Conservation (phyloP, 1,139 yeast species). For the Meyerozyma elateridarum region DNA sequence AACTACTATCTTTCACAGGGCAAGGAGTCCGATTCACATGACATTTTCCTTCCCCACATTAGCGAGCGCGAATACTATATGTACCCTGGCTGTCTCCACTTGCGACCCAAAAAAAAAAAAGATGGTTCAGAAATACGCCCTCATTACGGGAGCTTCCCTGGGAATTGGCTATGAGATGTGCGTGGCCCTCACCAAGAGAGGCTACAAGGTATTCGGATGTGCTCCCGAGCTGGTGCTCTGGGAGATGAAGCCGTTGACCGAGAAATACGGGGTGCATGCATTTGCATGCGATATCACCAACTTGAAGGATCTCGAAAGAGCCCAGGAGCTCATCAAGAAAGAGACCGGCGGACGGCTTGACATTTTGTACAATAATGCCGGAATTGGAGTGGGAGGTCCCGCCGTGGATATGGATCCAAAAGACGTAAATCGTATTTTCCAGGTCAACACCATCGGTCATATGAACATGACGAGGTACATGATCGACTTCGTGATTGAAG, state of each 20-base stretch:
- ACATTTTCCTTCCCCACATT: too few species aligned
- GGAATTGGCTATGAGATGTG: conserved; percentile 36
- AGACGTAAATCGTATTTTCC: conserved; percentile 20
- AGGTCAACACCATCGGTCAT: conserved; percentile 36
- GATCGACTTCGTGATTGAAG: conserved; percentile 25
- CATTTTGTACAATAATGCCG: conserved; percentile 65
- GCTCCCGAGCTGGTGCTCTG: conserved; percentile 22
- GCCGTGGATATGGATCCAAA: conserved; percentile 28
- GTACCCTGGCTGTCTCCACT: too few species aligned
- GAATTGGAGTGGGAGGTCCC: conserved; percentile 33
- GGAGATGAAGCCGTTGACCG: conserved; percentile 24
- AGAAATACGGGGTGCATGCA: conserved; percentile 26
- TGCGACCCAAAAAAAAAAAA: too few species aligned
- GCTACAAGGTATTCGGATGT: conserved; percentile 33
- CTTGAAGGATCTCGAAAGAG: conserved; percentile 22
- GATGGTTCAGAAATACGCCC: conserved; percentile 24
- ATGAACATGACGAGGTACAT: conserved; percentile 33
- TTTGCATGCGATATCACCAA: conserved; percentile 31
- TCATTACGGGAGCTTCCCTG: conserved; percentile 37
- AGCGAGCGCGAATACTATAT: too few species aligned
- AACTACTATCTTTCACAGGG: too few species aligned
- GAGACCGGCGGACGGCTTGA: conserved; percentile 47
- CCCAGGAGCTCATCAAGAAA: conserved; percentile 18
- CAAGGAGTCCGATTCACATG: too few species aligned
- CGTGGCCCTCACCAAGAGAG: conserved; percentile 23